Evolutionary conservation across 2,329 filamentous ascomycete species (phyloP).

Genomic region (Colletotrichum orchidophilum): DNA sequence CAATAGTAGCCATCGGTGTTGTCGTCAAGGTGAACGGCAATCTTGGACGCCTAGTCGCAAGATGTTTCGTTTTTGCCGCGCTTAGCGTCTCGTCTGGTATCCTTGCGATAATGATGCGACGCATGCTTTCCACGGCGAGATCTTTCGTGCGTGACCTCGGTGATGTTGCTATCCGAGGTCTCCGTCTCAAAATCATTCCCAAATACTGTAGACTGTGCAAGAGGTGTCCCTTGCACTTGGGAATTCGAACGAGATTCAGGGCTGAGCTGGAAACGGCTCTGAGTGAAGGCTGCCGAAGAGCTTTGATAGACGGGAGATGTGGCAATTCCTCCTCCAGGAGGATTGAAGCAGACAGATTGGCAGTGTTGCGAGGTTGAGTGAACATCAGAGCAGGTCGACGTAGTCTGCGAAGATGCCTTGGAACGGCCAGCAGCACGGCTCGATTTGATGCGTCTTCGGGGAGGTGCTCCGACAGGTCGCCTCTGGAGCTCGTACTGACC

Average conservation of each 20-base stretch:
- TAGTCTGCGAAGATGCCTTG: not conserved
- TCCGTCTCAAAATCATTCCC: not conserved
- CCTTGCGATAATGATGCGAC: not conserved
- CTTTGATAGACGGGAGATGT: not conserved
- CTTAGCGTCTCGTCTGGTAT: not conserved
- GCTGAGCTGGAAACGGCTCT: not conserved
- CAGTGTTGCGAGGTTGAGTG: no score
- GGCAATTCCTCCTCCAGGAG: not conserved
- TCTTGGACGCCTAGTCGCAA: constrained; percentile 14
- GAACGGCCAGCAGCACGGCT: constrained; percentile 17
- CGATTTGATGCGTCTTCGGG: constrained; percentile 25
- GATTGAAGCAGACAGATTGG: not conserved
- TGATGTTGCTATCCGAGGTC: not conserved
- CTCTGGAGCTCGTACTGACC: not conserved
- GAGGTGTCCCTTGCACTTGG: not conserved
- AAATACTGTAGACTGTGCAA: not conserved
- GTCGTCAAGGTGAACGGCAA: constrained; percentile 27
- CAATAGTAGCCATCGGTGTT: constrained; percentile 34
- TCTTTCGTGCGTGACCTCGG: not conserved
- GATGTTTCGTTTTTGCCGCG: not conserved
- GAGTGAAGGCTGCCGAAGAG: not conserved
- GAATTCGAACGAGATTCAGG: not conserved
- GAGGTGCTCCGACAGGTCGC: constrained; percentile 11
- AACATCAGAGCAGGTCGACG: not conserved
- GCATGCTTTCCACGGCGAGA: not conserved